Evolutionary conservation across 352 stramenopile genomes (phyloP).

Genomic region (Albugo candida): DNA sequence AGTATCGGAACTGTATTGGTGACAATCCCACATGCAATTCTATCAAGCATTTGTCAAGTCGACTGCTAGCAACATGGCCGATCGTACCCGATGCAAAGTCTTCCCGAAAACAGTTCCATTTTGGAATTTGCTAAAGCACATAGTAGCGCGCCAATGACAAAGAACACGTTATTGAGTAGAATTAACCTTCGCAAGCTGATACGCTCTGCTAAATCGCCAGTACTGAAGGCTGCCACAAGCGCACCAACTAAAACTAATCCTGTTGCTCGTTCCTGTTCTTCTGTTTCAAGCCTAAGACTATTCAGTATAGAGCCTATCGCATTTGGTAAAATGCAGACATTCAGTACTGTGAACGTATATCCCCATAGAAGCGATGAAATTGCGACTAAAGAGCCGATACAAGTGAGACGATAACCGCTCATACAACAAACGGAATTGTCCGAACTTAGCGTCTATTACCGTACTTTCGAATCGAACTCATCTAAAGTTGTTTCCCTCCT

Average conservation of each 20-base stretch:
- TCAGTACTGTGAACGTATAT: conserved; percentile 42
- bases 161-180: conserved; percentile 52
- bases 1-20: conserved; percentile 72
- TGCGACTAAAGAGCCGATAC: conserved; percentile 17
- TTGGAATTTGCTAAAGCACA: conserved; percentile 46
- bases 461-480: too few relatives aligned
- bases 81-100: conserved; percentile 28
- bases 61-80: not conserved
- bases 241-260: conserved; percentile 56
- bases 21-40: conserved; percentile 45
- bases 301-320: conserved; percentile 43
- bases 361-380: conserved; percentile 70
- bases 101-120: conserved; percentile 29
- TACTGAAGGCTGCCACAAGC: conserved; percentile 35
- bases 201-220: conserved; percentile 25
- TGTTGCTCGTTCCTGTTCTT: conserved; percentile 53
- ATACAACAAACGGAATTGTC: too few relatives aligned
- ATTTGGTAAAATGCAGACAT: conserved; percentile 60
- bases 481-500: too few relatives aligned
- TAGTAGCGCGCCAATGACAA: conserved; percentile 25
- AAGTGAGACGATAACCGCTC: too few relatives aligned
- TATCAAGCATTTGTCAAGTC: not conserved
- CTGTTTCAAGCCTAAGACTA: conserved; percentile 49
- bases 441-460: too few relatives aligned
- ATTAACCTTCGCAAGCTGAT: conserved; percentile 48